Percentiles rank a stretch among this genome's conserved stretches.
Evolutionary conservation across 352 stramenopile genomes (phyloP).

Genomic region (Peronospora tabacina): DNA sequence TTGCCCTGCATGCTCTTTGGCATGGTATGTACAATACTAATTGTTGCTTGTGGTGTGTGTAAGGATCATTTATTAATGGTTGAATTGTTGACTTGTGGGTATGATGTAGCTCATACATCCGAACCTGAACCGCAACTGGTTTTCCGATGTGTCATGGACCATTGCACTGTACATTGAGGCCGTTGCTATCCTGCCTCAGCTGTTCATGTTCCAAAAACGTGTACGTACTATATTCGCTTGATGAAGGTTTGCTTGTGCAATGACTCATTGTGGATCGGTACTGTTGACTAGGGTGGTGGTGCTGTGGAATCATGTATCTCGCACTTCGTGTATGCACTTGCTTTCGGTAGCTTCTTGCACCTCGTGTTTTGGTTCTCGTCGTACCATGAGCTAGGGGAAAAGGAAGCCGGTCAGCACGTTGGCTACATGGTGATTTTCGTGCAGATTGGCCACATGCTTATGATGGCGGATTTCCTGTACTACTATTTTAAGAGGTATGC

Average conservation of each 20-base stretch:
- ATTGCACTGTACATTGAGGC: constrained; percentile 97
- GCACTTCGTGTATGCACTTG: constrained; percentile 94
- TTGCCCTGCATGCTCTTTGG: constrained; percentile 84
- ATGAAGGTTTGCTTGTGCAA: background rate
- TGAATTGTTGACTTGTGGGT: constrained; percentile 1
- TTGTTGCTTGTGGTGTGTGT: background rate
- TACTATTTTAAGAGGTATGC: constrained; percentile 95
- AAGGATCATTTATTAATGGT: no score
- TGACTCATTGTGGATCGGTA: constrained; percentile 4
- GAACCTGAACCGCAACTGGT: constrained; percentile 94
- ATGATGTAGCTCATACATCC: constrained; percentile 87
- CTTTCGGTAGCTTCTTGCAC: constrained; percentile 93
- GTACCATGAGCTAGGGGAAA: constrained; percentile 96
- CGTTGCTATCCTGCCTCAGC: constrained; percentile 94
- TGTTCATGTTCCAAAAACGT: constrained; percentile 99
- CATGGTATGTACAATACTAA: constrained; percentile 43
- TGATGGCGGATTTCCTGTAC: constrained; percentile 99
- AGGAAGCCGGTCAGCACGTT: constrained; percentile 83
- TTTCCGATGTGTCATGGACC: constrained; percentile 95
- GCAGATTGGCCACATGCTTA: constrained; percentile 96
- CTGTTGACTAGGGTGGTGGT: constrained; percentile 56
- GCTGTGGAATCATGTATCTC: constrained; percentile 95
- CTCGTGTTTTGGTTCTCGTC: constrained; percentile 98
- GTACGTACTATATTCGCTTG: constrained; percentile 29
- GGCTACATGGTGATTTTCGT: constrained; percentile 94